Conservation (phyloP, 176 grass and related monocot species). For the Ampelocalamus luodianensis region DNA sequence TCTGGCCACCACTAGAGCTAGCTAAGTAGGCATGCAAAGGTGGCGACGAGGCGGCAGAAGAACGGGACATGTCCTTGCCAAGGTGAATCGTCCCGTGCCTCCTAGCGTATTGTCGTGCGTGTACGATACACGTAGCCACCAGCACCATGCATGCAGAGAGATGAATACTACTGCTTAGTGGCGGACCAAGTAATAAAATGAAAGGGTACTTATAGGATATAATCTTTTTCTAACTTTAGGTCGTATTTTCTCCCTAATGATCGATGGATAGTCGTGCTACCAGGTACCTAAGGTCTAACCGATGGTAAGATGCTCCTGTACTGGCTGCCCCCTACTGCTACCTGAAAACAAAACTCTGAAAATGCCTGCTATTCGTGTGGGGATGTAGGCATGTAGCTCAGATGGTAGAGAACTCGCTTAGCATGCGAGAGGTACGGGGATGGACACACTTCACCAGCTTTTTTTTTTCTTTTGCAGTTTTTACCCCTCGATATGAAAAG, state of each 20-base stretch:
- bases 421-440: slow-evolving; percentile 95
- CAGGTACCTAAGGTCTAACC: too few relatives aligned
- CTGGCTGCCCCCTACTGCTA: too few relatives aligned
- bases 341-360: too few relatives aligned
- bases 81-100: not conserved
- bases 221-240: too few relatives aligned
- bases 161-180: too few relatives aligned
- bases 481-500: not conserved
- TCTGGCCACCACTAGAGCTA: not conserved
- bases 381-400: slow-evolving; percentile 99
- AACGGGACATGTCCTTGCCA: not conserved
- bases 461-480: not conserved
- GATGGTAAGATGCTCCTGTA: too few relatives aligned
- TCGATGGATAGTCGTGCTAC: too few relatives aligned
- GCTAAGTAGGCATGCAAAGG: not conserved
- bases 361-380: slow-evolving; percentile 13
- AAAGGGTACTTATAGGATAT: too few relatives aligned
- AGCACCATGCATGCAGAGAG: too few relatives aligned
- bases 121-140: not conserved
- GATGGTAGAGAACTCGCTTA: slow-evolving; percentile 96
- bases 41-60: not conserved
- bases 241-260: too few relatives aligned
- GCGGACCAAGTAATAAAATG: too few relatives aligned
- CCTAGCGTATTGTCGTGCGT: not conserved
- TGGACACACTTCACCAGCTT: slow-evolving; percentile 75